Evolutionary conservation across 768 basidiomycete species (phyloP).

Genomic region (Tephrocybe sp.): DNA sequence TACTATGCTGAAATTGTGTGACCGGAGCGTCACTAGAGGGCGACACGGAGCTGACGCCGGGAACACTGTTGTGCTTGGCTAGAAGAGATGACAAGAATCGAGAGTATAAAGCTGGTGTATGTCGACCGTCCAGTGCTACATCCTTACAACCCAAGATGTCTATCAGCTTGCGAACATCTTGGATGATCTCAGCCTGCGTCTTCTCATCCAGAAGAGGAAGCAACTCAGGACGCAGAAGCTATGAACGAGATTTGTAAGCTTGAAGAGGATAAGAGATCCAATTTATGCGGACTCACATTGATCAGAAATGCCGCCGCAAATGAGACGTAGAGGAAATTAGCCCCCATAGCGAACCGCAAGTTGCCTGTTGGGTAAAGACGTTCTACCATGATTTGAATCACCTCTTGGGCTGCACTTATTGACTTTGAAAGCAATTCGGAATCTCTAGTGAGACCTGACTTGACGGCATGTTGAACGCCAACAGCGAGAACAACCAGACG

Average conservation of each 20-base stretch:
- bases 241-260: constrained; percentile 2
- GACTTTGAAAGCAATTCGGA: constrained; percentile 48
- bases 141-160: constrained; percentile 45
- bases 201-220: constrained; percentile 39
- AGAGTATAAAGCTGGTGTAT: constrained; percentile 58
- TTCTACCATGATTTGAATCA: constrained; percentile 54
- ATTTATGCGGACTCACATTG: constrained; percentile 46
- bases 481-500: constrained; percentile 56
- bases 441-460: constrained; percentile 37
- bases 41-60: constrained; percentile 2
- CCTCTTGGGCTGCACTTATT: constrained; percentile 53
- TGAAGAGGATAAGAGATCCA: not conserved
- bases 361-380: constrained; percentile 53
- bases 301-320: constrained; percentile 63
- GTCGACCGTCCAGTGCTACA: constrained; percentile 54
- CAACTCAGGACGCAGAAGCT: constrained; percentile 55
- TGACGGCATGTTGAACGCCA: constrained; percentile 50
- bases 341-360: constrained; percentile 56
- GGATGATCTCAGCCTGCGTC: constrained; percentile 41
- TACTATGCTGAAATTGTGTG: constrained; percentile 22
- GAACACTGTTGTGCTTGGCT: constrained; percentile 30
- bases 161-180: constrained; percentile 43
- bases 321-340: constrained; percentile 50
- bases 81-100: constrained; percentile 54
- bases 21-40: constrained; percentile 13